Evolutionary conservation across 768 basidiomycete species (phyloP), one percentile per base, ranked within the genome.

Genomic region (Calocera cornea): DNA sequence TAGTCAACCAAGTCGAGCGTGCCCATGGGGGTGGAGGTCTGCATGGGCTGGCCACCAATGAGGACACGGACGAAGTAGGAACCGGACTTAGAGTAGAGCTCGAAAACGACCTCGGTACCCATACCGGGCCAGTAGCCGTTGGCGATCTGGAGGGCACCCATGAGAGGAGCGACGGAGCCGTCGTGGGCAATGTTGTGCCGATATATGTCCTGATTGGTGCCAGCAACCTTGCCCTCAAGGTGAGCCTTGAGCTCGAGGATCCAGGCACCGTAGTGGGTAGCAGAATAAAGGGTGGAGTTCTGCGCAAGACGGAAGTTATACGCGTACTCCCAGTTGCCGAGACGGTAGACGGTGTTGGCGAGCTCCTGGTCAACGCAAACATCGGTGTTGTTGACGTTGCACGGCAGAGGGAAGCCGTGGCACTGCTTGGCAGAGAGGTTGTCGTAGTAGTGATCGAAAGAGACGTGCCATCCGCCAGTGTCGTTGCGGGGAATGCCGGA

Each of bases 361-460:
- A 69, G 68, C n/a, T 66, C 68, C 41, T 73, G 72, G 8, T 66
- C 27, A 22, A 71, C 24, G 47, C 72, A 72, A 8, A 69, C 44
- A 5, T 66, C 49, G 2, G 70, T 72, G 34, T 71, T 65, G 64
- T 72, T 72, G 47, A 70, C 64, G 1, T 71, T 72, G 68, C 72
- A 72, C 2, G 73, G 73, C 11, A 73, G 68, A 5, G 69, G 64
- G 27, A 70, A 67, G 17, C 66, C 64, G 47, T 74, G 73, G 63
- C 73, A 72, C 63, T 72, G 72, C 64, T 74, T 74, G 29, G 72
- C 70, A 24, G 70, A 70, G 19, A 72, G 41, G 63, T 73, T 73
- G 67, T 73, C 73, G 66, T 69, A 73, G 34, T 65, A 73, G 70
- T 73, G 73, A 64, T 73, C 73, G 69, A 70, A 72, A 16, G 68